Percentiles rank a stretch among this genome's conserved stretches.
Conservation (phyloP, 768 basidiomycete genomes). For the Lentinula detonsa region DNA sequence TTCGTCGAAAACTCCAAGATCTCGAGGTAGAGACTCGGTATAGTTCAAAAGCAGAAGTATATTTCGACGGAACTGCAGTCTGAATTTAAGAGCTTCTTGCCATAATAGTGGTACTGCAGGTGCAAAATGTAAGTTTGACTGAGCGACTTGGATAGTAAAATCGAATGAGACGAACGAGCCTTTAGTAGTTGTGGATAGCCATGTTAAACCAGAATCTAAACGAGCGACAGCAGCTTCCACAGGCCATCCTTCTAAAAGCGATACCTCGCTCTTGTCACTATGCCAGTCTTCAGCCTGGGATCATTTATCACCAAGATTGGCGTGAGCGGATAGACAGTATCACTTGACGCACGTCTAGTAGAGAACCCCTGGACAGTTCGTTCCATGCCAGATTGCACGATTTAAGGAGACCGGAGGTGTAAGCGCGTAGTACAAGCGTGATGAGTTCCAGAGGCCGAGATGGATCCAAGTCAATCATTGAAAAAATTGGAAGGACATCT, state of each 20-base stretch:
- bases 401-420: conserved; percentile 66
- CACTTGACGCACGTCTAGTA: conserved; percentile 63
- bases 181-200: conserved; percentile 45
- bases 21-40: conserved; percentile 24
- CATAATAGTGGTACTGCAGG: conserved; percentile 38
- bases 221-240: conserved; percentile 39
- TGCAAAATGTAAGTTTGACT: not conserved
- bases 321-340: conserved; percentile 7
- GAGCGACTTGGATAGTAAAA: not conserved
- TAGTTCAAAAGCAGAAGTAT: conserved; percentile 45
- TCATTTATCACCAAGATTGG: conserved; percentile 3
- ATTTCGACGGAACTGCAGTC: conserved; percentile 54
- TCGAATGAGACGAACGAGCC: conserved; percentile 22
- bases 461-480: conserved; percentile 26
- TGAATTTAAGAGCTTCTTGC: conserved; percentile 43
- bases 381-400: conserved; percentile 79
- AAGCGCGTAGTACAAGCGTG: conserved; percentile 62
- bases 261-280: conserved; percentile 81
- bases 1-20: conserved; percentile 27
- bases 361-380: conserved; percentile 68
- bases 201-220: conserved; percentile 56
- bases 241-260: conserved; percentile 60
- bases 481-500: conserved; percentile 32
- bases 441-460: conserved; percentile 56
- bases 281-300: conserved; percentile 82